Conservation (phyloP, 2,329 filamentous ascomycete genomes). For the Apiospora arundinis region DNA sequence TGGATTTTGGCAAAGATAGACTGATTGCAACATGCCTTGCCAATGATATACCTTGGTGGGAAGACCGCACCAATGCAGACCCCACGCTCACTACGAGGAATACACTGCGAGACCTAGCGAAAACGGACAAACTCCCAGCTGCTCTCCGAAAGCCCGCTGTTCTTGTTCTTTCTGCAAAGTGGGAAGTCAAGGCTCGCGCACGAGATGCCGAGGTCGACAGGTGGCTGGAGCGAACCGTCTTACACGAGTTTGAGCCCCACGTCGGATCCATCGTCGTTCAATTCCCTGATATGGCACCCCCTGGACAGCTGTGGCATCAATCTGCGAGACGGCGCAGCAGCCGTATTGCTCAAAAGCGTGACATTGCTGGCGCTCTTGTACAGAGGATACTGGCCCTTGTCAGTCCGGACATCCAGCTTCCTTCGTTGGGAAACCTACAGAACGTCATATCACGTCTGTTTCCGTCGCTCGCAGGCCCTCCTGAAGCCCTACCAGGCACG, state of each 20-base stretch:
- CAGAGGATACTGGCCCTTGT: constrained; percentile 57
- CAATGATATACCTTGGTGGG: constrained; percentile 76
- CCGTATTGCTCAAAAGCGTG: constrained; percentile 46
- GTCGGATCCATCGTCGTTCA: constrained; percentile 55
- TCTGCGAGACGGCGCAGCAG: constrained; percentile 31
- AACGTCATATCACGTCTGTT: constrained; percentile 55
- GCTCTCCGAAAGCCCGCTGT: constrained; percentile 73
- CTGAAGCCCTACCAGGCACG: constrained; percentile 17
- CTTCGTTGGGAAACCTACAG: constrained; percentile 51
- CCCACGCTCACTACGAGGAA: constrained; percentile 80
- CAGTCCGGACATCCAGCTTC: constrained; percentile 53
- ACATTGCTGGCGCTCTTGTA: constrained; percentile 53
- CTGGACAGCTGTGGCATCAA: constrained; percentile 29
- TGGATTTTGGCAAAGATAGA: constrained; percentile 73
- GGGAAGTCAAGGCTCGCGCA: constrained; percentile 49
- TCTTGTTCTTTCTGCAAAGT: constrained; percentile 62
- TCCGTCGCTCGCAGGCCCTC: constrained; percentile 46
- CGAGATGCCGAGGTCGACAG: constrained; percentile 60
- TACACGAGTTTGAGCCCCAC: constrained; percentile 54
- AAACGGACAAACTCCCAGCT: constrained; percentile 65
- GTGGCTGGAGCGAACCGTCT: constrained; percentile 57
- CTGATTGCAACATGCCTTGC: constrained; percentile 77
- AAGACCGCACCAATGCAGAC: constrained; percentile 84
- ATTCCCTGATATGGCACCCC: constrained; percentile 46
- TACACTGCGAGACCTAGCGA: constrained; percentile 73